These are phyloP conservation scores for Paecilomyces sp. DNA, from an alignment of 2,329 filamentous ascomycete species.

Conservation along the genomic window DNA sequence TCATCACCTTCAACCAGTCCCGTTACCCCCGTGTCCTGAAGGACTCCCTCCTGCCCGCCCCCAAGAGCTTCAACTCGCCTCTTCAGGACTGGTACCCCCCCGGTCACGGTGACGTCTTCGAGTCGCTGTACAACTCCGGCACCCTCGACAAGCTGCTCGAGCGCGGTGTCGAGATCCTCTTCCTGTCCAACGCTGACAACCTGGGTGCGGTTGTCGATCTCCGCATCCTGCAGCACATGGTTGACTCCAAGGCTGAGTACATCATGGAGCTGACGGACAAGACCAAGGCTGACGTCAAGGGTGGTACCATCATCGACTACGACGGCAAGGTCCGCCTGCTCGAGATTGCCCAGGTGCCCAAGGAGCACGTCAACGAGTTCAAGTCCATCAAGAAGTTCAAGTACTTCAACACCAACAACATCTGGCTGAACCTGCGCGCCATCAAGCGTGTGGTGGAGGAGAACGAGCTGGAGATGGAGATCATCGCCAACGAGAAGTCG, in stretches of 20 bases:
- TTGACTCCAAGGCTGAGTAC: conserved; percentile 93
- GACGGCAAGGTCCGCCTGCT: conserved; percentile 94
- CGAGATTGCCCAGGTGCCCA: conserved; percentile 98
- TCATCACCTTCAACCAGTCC: conserved; percentile 99
- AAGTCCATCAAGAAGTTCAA: conserved; percentile 99
- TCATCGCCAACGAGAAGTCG: conserved; percentile 98
- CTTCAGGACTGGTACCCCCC: conserved; percentile 98
- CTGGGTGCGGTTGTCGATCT: conserved; percentile 95
- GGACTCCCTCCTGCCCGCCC: conserved; percentile 93
- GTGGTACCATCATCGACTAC: conserved; percentile 99
- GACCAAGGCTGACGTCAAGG: conserved; percentile 99
- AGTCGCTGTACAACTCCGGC: conserved; percentile 98
- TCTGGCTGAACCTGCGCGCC: conserved; percentile 97
- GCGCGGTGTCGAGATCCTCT: conserved; percentile 93
- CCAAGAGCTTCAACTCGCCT: conserved; percentile 78
- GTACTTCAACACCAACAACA: conserved; percentile 99
- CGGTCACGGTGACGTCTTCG: conserved; percentile 98
- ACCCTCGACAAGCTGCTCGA: conserved; percentile 94
- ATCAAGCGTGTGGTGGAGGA: conserved; percentile 99
- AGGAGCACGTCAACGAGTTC: conserved; percentile 99
- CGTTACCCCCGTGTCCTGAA: conserved; percentile 96
- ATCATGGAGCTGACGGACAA: conserved; percentile 99
- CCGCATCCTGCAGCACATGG: conserved; percentile 98
- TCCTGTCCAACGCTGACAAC: conserved; percentile 99
- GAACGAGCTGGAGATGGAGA: conserved; percentile 98